Evolutionary conservation across 1,139 yeast genomes (phyloP), one percentile per base, ranked within the genome.

Genomic region (Suhomyces maxii): DNA sequence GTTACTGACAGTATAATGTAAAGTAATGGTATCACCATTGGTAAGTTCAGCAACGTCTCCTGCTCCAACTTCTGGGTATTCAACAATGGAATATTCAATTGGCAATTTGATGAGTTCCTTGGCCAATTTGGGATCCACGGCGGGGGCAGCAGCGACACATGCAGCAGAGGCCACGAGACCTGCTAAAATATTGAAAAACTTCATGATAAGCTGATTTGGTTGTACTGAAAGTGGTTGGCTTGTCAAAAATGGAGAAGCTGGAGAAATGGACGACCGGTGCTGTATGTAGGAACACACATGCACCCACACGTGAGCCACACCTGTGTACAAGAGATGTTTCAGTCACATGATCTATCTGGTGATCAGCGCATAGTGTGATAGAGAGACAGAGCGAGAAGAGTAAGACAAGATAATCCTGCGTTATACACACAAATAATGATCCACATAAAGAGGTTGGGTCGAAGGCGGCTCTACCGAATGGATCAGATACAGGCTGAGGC

Each of bases 1-100:
- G 62, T 88, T 88, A 46, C 65, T 59, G 48, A 87, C 75, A 6
- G 70, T 63, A 64, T 86, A 84, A 40, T 68, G 65, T 50, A 89
- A 64, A 3, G 83, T 70, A 40, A 83, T 68, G 37, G 75, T 72
- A 40, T 85, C 84, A 39, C 81, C 86, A 57, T 80, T 79, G 56
- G 51, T 55, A 45, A 76, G 61, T 39, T 73, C 75, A 8, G 76
- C 76, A 26, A 76, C 71, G 36, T 69, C 79, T 26, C 63, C 51
- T 26, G 59, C 58, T 2, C 62, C 52, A 26, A 67, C 57, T 5
- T 67, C 69, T 42, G 80, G 80, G 41, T 62, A 64, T 53, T 75
- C 78, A 28, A 65, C 64, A 45, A 79, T 63, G n/a, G 54, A 37
- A 54, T 77, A 80, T 42, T 71, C 75, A 37, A 76, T 67, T 37